Base-by-base conservation (phyloP, 164 flowering plant genomes). In the Sextonia rubra region DNA sequence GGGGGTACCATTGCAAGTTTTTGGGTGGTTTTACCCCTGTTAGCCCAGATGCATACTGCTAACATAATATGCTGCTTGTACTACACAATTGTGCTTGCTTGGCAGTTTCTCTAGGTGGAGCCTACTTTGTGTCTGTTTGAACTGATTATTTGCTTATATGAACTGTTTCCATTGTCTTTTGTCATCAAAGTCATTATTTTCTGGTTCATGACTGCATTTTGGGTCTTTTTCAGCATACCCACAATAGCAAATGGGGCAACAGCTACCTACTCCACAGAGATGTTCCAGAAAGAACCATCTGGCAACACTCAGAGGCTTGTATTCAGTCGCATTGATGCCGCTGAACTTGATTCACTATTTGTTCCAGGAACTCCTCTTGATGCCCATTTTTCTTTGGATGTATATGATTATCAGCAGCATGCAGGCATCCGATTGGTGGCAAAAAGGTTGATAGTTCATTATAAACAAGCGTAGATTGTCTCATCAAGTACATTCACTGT, bases 401-500 rank as follows among this genome's bases (percentile, higher is more conserved):
- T 83, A 32, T 94, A 90, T 72, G 97, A 90, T 81, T 92, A 86
- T 79, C 91, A 84, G 68, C 90, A 87, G 77, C 76, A 60, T 75
- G 94, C 97, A 29, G 97, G 98, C 71, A 86, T 94, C 60, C 83
- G 93, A 49, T 56, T 81, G 68, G 83, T 81, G n/a, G 81, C 81
- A 0, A 84, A 85, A 22, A 85, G 81, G 72, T 70, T 88, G 77
- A 77, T 79, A 27, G 69, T 88, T 47, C 80, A 80, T 61, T 79
- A 80, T 14, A 60, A 77, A 12, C 81, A 62, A 74, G 58, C 12
- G 44, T 37, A 37, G 44, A 0, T 7, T 37, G 44, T 37, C 1
- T 37, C 44, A 37, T 7, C 8, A 7, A 37, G 44, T 37, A 9
- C 44, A 37, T 37, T 37, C 44, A 37, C 44, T 1, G 2, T 37